Percentiles rank a stretch among this genome's conserved stretches.
These are phyloP conservation scores for Turnera subulata DNA, from an alignment of 345 rosid species.

Conservation along the genomic window DNA sequence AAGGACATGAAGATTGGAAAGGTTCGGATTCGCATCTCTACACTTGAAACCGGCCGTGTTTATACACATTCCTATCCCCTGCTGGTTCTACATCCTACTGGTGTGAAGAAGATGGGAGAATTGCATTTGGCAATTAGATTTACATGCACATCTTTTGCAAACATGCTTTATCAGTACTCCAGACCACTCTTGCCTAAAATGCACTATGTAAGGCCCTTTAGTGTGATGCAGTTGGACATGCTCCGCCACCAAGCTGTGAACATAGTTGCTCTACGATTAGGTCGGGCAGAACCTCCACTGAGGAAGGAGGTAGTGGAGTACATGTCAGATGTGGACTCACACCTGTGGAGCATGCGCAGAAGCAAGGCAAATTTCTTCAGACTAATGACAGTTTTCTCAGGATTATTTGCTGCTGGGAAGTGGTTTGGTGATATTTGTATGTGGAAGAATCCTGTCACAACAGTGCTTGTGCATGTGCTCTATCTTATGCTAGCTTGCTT, in stretches of 20 bases:
- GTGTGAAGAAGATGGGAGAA: slow-evolving; percentile 34
- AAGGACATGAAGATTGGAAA: slow-evolving; percentile 33
- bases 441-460: slow-evolving; percentile 33
- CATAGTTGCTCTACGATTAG: slow-evolving; percentile 30
- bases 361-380: slow-evolving; percentile 32
- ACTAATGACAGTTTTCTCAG: slow-evolving; percentile 32
- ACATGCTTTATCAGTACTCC: slow-evolving; percentile 30
- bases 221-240: slow-evolving; percentile 31
- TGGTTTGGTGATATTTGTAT: slow-evolving; percentile 32
- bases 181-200: slow-evolving; percentile 28
- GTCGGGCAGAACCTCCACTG: slow-evolving; percentile 32
- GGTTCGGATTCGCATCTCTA: slow-evolving; percentile 31
- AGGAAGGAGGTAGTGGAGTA: slow-evolving; percentile 34
- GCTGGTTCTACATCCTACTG: slow-evolving; percentile 29
- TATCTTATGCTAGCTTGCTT: slow-evolving; percentile 34
- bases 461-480: slow-evolving; percentile 32
- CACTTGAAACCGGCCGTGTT: slow-evolving; percentile 31
- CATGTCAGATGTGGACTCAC: slow-evolving; percentile 32
- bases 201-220: slow-evolving; percentile 33
- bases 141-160: slow-evolving; percentile 27
- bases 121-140: slow-evolving; percentile 33
- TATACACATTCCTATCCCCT: slow-evolving; percentile 31
- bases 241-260: slow-evolving; percentile 34
- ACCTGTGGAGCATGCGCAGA: slow-evolving; percentile 34
- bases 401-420: slow-evolving; percentile 26